Conservation (phyloP, 352 stramenopile species). For the Albugo laibachii region DNA sequence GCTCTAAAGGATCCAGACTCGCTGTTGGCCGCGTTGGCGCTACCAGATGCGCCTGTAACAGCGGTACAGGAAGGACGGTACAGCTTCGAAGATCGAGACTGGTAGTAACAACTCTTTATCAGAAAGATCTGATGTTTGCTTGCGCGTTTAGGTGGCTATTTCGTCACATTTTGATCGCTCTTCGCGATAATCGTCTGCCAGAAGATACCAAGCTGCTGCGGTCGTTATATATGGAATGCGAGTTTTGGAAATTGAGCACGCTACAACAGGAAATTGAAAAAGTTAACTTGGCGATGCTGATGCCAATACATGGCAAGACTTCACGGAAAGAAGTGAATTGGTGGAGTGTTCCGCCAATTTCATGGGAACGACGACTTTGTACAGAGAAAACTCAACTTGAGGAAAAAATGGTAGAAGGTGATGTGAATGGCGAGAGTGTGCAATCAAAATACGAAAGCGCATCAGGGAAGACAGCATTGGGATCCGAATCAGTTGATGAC, state of each 20-base stretch:
- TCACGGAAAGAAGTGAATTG: neutral
- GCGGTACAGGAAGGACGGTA: slow-evolving; percentile 46
- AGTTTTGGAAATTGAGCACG: slow-evolving; percentile 70
- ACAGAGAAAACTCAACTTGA: no score
- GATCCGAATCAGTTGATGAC: slow-evolving; percentile 8
- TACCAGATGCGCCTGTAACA: slow-evolving; percentile 36
- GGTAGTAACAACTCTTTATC: slow-evolving; percentile 9
- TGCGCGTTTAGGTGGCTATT: slow-evolving; percentile 32
- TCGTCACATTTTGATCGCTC: slow-evolving; percentile 53
- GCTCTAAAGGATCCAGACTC: slow-evolving; percentile 33
- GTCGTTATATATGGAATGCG: slow-evolving; percentile 51
- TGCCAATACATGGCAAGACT: no score
- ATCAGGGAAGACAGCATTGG: neutral
- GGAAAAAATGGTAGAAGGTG: no score
- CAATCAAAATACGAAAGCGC: slow-evolving; percentile 11
- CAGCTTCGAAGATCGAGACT: slow-evolving; percentile 39
- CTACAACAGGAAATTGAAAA: slow-evolving; percentile 53
- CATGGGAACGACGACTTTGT: no score
- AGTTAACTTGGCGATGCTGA: slow-evolving; percentile 38
- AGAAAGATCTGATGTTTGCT: neutral
- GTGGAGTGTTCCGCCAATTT: slow-evolving; percentile 18
- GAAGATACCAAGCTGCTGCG: slow-evolving; percentile 41
- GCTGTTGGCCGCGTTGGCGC: slow-evolving; percentile 39
- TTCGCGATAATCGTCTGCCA: slow-evolving; percentile 51
- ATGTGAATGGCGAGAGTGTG: neutral